Evolutionary conservation across 2,329 filamentous ascomycete genomes (phyloP).

Genomic region (Ophiostoma ulmi): DNA sequence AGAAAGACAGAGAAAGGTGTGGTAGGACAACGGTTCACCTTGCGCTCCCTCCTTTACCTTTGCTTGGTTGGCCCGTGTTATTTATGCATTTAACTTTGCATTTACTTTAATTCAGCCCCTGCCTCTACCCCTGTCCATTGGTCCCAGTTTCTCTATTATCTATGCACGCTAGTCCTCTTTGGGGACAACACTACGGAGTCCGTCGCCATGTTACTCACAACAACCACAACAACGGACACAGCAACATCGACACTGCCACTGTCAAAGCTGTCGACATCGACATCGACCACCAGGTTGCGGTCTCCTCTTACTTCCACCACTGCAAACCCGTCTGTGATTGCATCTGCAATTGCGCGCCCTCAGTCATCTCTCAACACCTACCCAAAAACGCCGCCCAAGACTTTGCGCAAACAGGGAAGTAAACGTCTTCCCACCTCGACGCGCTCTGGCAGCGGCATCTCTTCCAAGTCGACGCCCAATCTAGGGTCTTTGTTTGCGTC

Average conservation of each 20-base stretch:
- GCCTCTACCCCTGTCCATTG: not conserved
- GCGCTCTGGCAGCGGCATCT: conserved; percentile 33
- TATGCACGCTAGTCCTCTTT: not conserved
- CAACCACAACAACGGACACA: conserved; percentile 5
- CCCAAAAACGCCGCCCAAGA: conserved; percentile 21
- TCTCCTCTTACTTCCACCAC: not conserved
- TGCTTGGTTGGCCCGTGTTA: not conserved
- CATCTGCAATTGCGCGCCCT: conserved; percentile 17
- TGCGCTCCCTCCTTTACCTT: not conserved
- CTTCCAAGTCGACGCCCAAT: conserved; percentile 46
- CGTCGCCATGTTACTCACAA: conserved; percentile 18
- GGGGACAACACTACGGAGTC: not conserved
- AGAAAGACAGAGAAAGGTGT: conserved; percentile 3
- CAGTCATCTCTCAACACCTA: conserved; percentile 28
- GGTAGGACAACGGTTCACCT: conserved; percentile 6
- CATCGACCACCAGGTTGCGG: conserved; percentile 5
- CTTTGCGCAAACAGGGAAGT: conserved; percentile 21
- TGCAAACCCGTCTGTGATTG: not conserved
- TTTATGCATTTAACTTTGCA: conserved; percentile 17
- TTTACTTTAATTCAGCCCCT: conserved; percentile 18
- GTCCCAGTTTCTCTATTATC: not conserved
- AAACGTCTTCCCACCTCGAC: conserved; percentile 22
- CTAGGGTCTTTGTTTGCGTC: conserved; percentile 49
- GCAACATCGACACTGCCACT: not conserved
- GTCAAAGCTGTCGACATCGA: not conserved